Evolutionary conservation across 805 yeast species (phyloP), one percentile per base, ranked within the genome.

Genomic region (Yamadazyma olivae): DNA sequence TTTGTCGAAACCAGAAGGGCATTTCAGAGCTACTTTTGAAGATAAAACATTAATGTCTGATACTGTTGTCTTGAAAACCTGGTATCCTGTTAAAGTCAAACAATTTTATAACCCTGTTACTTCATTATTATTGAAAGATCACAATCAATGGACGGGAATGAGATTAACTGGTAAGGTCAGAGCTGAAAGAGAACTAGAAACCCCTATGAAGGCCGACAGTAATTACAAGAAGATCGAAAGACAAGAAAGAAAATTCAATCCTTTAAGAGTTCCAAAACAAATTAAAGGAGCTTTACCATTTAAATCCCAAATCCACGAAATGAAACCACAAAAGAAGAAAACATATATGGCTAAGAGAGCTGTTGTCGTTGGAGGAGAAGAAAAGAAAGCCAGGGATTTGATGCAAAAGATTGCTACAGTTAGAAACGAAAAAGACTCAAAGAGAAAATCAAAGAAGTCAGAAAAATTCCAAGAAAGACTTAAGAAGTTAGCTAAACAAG

Each of bases 31-130:
- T 9, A 81, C 97, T 1, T 93, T 93, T 61, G 99, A 93, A 61
- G 99, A 93, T 58, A 91, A 90, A 64, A 77, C 91, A 25, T 72
- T 91, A 37, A 73, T 93, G 81, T 83, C 93, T 47, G 99, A 93
- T 61, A 83, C 87, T 36, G 76, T 93, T 12, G 81, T 91, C 50
- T 67, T 93, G 57, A 81, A 95, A 57, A 90, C 98, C 3, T 93
- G 99, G 99, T 90, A 89, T 57, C 98, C 98, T 2, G 95, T 93
- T 25, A 80, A 76, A 46, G 85, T 93, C 12, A 83, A 91, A 60
- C 80, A 80, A 58, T 93, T 88, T 63, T 95, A 91, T 63, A 95
- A 93, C 56, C 98, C 98, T 1, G 98, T 93, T 15, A 85, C 97
- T 0, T 93, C 99, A 1, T 69, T 91, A 55, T 70, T 95, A 50